Evolutionary conservation across 2,329 filamentous ascomycete species (phyloP).

Genomic region (Talaromyces sp.): DNA sequence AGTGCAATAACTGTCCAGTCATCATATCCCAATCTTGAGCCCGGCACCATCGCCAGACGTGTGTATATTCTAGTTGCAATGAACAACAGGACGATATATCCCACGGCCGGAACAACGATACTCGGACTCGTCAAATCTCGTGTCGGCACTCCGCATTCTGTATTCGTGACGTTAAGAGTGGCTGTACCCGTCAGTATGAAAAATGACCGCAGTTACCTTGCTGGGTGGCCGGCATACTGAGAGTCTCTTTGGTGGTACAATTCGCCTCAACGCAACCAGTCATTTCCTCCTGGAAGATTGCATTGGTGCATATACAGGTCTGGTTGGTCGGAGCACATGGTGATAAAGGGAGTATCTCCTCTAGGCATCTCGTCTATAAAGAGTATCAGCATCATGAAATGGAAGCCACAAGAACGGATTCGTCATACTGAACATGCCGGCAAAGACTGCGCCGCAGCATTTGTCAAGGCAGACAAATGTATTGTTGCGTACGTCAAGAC

Average conservation of each 20-base stretch:
- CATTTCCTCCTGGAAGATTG: neutral
- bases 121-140: neutral
- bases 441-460: neutral
- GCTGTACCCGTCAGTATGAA: neutral
- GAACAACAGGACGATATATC: neutral
- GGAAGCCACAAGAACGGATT: neutral
- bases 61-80: neutral
- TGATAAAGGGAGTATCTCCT: slow-evolving; percentile 4
- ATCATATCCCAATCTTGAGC: slow-evolving; percentile 4
- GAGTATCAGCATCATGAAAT: neutral
- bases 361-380: neutral
- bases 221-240: neutral
- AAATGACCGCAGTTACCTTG: neutral
- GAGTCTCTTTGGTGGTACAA: neutral
- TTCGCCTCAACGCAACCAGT: slow-evolving; percentile 9
- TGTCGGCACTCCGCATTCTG: slow-evolving; percentile 5
- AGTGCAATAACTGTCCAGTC: slow-evolving; percentile 3
- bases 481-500: neutral
- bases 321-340: neutral
- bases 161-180: slow-evolving; percentile 3
- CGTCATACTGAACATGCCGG: neutral
- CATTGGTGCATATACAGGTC: slow-evolving; percentile 9
- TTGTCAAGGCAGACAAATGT: neutral
- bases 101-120: neutral
- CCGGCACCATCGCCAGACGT: neutral